Evolutionary conservation across 192 early-diverging fungal genomes (phyloP).

Genomic region (Entomortierella chlamydospora): DNA sequence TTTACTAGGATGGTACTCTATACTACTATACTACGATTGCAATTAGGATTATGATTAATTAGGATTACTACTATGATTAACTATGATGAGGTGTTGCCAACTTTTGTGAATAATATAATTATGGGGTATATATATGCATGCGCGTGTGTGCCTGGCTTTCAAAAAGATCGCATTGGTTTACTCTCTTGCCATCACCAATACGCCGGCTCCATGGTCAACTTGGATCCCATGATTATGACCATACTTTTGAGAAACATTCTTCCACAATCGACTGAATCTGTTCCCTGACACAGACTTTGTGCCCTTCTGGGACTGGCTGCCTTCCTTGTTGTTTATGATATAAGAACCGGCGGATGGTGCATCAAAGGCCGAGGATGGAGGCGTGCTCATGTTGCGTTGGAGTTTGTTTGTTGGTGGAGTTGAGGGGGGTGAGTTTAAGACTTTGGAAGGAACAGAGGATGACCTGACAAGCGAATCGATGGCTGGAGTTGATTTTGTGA

Average conservation of each 20-base stretch:
- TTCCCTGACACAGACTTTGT: conserved; percentile 3
- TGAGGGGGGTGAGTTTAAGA: too few relatives aligned
- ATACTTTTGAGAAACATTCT: conserved; percentile 20
- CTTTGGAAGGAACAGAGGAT: background rate
- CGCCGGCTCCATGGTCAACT: background rate
- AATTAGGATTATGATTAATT: background rate
- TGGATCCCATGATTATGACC: conserved; percentile 8
- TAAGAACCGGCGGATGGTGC: background rate
- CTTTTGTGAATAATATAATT: too few relatives aligned
- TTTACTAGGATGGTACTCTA: too few relatives aligned
- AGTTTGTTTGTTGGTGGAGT: background rate
- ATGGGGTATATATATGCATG: too few relatives aligned
- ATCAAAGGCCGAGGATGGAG: background rate
- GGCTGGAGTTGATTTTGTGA: too few relatives aligned
- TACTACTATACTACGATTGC: background rate
- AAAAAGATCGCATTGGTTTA: too few relatives aligned
- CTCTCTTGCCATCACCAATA: conserved; percentile 3
- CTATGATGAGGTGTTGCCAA: too few relatives aligned
- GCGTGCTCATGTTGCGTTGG: conserved; percentile 26
- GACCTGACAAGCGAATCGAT: background rate
- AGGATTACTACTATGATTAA: background rate
- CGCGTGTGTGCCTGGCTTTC: too few relatives aligned
- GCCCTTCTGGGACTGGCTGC: background rate
- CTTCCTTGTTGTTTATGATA: background rate
- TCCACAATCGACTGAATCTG: conserved; percentile 30